Base-by-base conservation (phyloP, 495 filamentous ascomycete species). In the Cercophora newfieldiana region DNA sequence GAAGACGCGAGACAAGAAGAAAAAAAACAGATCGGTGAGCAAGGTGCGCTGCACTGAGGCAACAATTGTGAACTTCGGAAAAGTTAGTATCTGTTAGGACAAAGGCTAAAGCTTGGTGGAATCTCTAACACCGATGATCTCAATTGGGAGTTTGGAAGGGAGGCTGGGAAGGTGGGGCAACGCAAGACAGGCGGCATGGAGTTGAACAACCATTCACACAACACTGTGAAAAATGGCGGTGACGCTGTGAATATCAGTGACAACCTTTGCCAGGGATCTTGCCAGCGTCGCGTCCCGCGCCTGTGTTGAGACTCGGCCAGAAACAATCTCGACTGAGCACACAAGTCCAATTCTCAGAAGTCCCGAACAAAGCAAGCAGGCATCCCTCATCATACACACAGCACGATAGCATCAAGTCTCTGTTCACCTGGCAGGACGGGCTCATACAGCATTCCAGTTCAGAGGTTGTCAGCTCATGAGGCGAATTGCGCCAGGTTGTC, bases 101-200 rank as follows among this genome's bases (percentile, higher is more conserved):
- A n/a, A 3, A 5, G 2, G 50, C 24, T 14, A 22, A 53, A n/a
- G 8, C n/a, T 26, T 53, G 63, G 31, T 0, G 3, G 19, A 6
- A 2, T 18, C 62, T 48, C 8, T 74, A 75, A 71, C 72, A 75
- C 16, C 47, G 2, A 28, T 25, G 10, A 75, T 70, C 71, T 67
- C 48, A 44, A 26, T 1, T 21, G 29, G n/a, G 50, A 63, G 61
- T 48, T 14, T 55, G 21, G 14, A 33, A 57, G 64, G 50, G 47
- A 54, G 65, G 67, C 61, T 64, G 62, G 62, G 64, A 70, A 58
- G 54, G 68, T 66, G 70, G 70, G 65, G 56, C 47, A n/a, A 14
- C 10, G 14, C 18, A 25, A 28, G 54, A 63, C 57, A 48, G 59
- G 50, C 48, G 18, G 48, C 28, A 30, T n/a, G 51, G 53, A 3